phyloP scores from a whole-genome alignment of 116 monocot species.

The Cymodocea nodosa region DNA sequence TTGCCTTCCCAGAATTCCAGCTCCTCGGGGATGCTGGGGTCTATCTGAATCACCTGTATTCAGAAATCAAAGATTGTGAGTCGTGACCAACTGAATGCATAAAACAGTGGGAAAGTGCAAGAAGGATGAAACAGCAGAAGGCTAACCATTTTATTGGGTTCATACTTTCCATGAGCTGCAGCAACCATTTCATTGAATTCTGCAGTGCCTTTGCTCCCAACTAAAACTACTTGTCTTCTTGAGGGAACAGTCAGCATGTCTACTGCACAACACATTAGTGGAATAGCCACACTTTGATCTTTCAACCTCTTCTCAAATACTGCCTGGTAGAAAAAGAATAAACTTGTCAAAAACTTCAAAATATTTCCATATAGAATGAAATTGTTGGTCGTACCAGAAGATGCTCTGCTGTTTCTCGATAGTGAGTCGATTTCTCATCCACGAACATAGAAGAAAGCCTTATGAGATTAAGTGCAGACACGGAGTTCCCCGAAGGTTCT shows the following conservation, averaged over 20 bases:
- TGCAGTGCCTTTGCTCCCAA: constrained; percentile 42
- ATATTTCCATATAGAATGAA: not conserved
- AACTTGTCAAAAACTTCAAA: not conserved
- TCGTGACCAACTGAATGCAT: not conserved
- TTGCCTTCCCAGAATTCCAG: constrained; percentile 66
- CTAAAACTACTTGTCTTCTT: constrained; percentile 68
- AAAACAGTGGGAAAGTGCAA: not conserved
- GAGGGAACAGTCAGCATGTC: constrained; percentile 57
- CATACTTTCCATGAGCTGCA: constrained; percentile 42
- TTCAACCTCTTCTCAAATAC: constrained; percentile 59
- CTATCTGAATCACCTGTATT: constrained; percentile 75
- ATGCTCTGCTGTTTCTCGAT: constrained; percentile 58
- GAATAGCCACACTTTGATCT: constrained; percentile 66
- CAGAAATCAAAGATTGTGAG: not conserved
- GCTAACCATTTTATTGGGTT: constrained; percentile 67
- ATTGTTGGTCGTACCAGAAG: constrained; percentile 47
- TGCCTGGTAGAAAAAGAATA: constrained; percentile 25
- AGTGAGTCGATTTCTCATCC: constrained; percentile 32
- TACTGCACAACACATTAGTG: constrained; percentile 76
- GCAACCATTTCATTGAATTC: constrained; percentile 56
- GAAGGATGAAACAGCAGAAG: not conserved
- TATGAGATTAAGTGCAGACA: constrained; percentile 70
- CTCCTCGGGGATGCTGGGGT: constrained; percentile 42
- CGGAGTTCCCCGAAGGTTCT: constrained; percentile 90
- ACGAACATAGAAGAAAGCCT: constrained; percentile 58